Percentiles rank a stretch among this genome's conserved stretches.
Conservation (phyloP, 257 asterid genomes). For the Euphrasia confusa region DNA sequence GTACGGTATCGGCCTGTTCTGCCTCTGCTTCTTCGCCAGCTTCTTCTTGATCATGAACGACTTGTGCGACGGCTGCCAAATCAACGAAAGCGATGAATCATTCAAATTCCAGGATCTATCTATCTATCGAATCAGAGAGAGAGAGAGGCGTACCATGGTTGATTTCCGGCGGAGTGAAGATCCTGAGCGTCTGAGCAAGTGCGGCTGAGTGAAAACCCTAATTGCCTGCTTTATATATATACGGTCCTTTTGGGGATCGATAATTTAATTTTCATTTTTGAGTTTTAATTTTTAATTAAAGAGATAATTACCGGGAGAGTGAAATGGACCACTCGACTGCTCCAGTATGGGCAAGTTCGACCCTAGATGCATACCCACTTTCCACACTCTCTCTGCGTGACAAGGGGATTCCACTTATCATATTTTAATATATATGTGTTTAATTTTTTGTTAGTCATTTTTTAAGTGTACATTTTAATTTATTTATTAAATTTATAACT, state of each 20-base stretch:
- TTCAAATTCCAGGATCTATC: background rate
- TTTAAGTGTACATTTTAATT: too few species aligned
- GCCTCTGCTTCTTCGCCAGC: constrained; percentile 55
- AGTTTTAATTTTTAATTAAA: too few species aligned
- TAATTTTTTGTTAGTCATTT: too few species aligned
- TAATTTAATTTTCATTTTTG: background rate
- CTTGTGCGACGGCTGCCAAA: constrained; percentile 49
- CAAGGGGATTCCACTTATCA: too few species aligned
- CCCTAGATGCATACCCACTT: too few species aligned
- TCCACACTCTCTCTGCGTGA: too few species aligned
- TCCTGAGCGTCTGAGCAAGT: background rate
- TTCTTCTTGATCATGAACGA: constrained; percentile 52
- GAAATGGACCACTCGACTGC: too few species aligned
- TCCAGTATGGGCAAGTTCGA: too few species aligned
- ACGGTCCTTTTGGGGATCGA: background rate
- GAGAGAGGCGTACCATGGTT: constrained; percentile 30
- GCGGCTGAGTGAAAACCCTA: constrained; percentile 23
- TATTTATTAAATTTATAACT: too few species aligned
- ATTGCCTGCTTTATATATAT: constrained; percentile 1
- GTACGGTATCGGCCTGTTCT: constrained; percentile 53
- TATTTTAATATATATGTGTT: too few species aligned
- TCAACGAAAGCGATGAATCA: background rate
- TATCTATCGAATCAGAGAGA: background rate
- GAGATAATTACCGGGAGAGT: background rate
- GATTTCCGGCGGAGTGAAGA: constrained; percentile 14